Percentiles rank a stretch among this genome's conserved stretches.
These are phyloP conservation scores for Trichophyton benhamiae DNA, from an alignment of 2,329 filamentous ascomycete genomes.

Conservation along the genomic window DNA sequence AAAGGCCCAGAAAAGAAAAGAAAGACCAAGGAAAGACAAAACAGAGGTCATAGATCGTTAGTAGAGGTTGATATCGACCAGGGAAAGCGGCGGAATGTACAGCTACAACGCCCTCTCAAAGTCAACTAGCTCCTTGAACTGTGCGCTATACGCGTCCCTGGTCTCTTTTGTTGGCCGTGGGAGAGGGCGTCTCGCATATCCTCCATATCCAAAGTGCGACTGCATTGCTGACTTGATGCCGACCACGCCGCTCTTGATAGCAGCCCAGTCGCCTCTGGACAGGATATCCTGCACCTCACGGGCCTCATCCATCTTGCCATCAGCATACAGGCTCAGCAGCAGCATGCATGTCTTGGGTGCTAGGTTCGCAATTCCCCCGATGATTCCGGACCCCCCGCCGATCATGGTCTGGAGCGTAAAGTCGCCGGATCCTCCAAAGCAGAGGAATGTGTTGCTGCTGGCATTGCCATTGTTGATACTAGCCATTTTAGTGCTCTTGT, in stretches of 20 bases:
- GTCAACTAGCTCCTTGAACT: slow-evolving; percentile 52
- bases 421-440: slow-evolving; percentile 60
- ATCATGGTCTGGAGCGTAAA: slow-evolving; percentile 60
- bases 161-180: slow-evolving; percentile 52
- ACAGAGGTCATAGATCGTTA: background rate
- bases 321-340: slow-evolving; percentile 47
- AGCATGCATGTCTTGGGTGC: slow-evolving; percentile 53
- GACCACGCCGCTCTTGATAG: slow-evolving; percentile 56
- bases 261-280: slow-evolving; percentile 56
- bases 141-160: slow-evolving; percentile 92
- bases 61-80: background rate
- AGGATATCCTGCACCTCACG: slow-evolving; percentile 52
- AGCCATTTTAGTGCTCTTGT: background rate
- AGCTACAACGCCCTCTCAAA: slow-evolving; percentile 13
- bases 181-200: slow-evolving; percentile 45
- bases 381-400: slow-evolving; percentile 58
- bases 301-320: slow-evolving; percentile 50
- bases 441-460: slow-evolving; percentile 42
- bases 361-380: slow-evolving; percentile 60
- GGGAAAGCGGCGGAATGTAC: background rate
- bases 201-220: slow-evolving; percentile 54
- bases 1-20: background rate
- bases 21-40: background rate
- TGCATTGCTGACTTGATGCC: slow-evolving; percentile 56
- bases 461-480: background rate